A percentile compares a stretch with the other conserved stretches of the same genome.
Conservation (phyloP, 2,329 filamentous ascomycete species). For the Chaetomiaceae sp. region DNA sequence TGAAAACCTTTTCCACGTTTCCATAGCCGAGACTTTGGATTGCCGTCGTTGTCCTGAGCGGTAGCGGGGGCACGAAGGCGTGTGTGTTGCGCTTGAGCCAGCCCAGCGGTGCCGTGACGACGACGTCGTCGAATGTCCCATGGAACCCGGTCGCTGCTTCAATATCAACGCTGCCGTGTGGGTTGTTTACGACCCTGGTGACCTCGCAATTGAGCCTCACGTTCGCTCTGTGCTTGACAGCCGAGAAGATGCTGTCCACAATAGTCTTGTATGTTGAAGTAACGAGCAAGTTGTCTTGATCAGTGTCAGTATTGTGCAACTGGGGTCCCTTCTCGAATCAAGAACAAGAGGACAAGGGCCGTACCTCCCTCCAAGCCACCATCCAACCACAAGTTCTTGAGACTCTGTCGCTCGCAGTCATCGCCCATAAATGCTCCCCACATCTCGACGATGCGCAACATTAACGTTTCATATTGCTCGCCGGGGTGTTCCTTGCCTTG, state of each 20-base stretch:
- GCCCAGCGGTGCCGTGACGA: not conserved
- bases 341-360: not conserved
- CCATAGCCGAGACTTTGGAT: not conserved
- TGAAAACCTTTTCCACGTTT: not conserved
- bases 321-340: too few species aligned
- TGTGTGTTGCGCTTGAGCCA: not conserved
- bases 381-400: not conserved
- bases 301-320: too few species aligned
- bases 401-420: not conserved
- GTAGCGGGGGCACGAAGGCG: not conserved
- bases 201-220: too few species aligned
- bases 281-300: not conserved
- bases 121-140: not conserved
- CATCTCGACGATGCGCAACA: not conserved
- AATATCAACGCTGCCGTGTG: not conserved
- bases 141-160: not conserved
- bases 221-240: too few species aligned
- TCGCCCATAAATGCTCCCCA: not conserved
- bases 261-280: too few species aligned
- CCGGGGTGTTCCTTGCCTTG: not conserved
- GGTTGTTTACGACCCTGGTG: not conserved
- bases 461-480: too few species aligned
- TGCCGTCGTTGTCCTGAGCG: too few species aligned
- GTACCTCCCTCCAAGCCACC: not conserved
- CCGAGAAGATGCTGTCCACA: too few species aligned